Evolutionary conservation across 2,329 filamentous ascomycete species (phyloP), one percentile per base, ranked within the genome.

Genomic region (Claviceps africana): DNA sequence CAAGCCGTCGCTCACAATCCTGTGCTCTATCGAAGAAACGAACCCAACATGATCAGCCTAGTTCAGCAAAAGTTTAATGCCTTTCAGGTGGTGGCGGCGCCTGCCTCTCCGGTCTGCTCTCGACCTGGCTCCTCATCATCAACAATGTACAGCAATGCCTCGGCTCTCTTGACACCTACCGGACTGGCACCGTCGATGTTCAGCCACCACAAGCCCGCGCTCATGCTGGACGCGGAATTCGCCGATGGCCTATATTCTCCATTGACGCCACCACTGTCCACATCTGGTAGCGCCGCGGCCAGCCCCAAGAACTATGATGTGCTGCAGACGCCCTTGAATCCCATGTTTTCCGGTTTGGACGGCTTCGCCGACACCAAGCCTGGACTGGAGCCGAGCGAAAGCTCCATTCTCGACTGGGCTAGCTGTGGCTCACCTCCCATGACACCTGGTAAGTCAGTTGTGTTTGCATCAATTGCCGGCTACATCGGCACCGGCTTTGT

Each of bases 11-110:
- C 77, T 56, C 84, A 86, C 70, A 79, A 83, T 58, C 75, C 86
- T 54, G 94, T 89, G 75, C 90, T 86, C 78, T 93, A 90, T 76
- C 95, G 91, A 74, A 84, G 81, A 62, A 82, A 85, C 58, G 86
- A 93, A 60, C 77, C 83, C 57, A 82, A 80, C 67, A 85, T 89
- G 48, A 35, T 51, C 10, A 53, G 54, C 17, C 42, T 50, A 42
- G 47, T 52, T n/a, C 53, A 55, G 30, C 53, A 51, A 35, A 55
- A 55, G 33, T 19, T 53, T 28, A 37, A 68, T 56, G 72, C 79
- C 65, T 79, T 76, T 60, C 76, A 75, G 54, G 66, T 76, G 51
- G 72, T 80, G 53, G 53, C 54, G 61, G n/a, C n/a, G n/a, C 79
- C 79, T 19, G 79, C 78, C 37, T 82, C 79, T 42, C 78, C 80